These are phyloP conservation scores for Rubroboletus satanas DNA, from an alignment of 768 basidiomycete genomes.

Conservation along the genomic window DNA sequence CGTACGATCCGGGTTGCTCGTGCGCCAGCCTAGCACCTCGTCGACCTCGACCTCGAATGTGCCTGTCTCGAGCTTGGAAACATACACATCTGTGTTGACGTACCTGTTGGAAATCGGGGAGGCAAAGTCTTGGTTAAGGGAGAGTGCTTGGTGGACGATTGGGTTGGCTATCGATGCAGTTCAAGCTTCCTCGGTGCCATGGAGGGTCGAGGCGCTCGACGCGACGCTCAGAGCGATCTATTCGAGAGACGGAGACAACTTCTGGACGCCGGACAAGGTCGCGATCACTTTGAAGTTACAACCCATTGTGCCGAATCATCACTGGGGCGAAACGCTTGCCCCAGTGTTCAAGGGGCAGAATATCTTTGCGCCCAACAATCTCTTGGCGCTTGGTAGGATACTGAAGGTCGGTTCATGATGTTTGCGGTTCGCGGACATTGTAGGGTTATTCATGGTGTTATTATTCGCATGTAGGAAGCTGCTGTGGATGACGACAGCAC, in stretches of 20 bases:
- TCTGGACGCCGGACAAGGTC: slow-evolving; percentile 88
- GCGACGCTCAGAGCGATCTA: slow-evolving; percentile 51
- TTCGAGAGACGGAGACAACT: slow-evolving; percentile 7
- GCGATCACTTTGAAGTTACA: slow-evolving; percentile 76
- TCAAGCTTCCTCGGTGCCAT: slow-evolving; percentile 53
- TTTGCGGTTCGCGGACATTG: neutral
- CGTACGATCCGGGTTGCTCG: slow-evolving; percentile 79
- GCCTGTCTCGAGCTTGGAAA: slow-evolving; percentile 51
- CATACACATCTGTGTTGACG: slow-evolving; percentile 55
- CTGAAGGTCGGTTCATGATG: slow-evolving; percentile 59
- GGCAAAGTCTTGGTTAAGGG: slow-evolving; percentile 86
- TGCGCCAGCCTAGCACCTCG: slow-evolving; percentile 52
- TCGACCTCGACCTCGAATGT: slow-evolving; percentile 50
- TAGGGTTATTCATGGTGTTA: slow-evolving; percentile 8
- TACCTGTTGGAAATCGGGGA: slow-evolving; percentile 68
- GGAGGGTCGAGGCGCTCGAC: slow-evolving; percentile 66
- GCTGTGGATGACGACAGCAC: slow-evolving; percentile 51
- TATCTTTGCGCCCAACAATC: slow-evolving; percentile 67
- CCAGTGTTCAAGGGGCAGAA: slow-evolving; percentile 77
- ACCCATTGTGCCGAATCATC: slow-evolving; percentile 49
- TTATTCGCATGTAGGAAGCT: slow-evolving; percentile 45
- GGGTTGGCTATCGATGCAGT: slow-evolving; percentile 60
- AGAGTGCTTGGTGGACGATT: slow-evolving; percentile 87
- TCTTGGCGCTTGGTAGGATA: slow-evolving; percentile 67
- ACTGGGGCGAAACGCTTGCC: slow-evolving; percentile 62